Base-by-base conservation (phyloP, 208 protist genomes). In the Acanthamoeba divionensis region DNA sequence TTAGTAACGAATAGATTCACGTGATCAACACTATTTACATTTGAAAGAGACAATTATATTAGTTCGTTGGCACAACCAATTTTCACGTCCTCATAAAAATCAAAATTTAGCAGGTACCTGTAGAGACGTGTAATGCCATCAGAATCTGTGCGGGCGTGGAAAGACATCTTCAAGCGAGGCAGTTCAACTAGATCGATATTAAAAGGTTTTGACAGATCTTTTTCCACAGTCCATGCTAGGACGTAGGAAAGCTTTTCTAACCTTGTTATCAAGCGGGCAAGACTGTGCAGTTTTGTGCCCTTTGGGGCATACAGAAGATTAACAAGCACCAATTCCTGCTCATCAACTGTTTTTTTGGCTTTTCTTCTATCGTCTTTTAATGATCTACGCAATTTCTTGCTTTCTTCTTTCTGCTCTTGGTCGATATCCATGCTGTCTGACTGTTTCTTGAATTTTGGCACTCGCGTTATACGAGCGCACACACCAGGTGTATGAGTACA, bases 181-280 rank as follows among this genome's bases (percentile, higher is more conserved):
- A 98, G 91, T 91, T 98, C 96, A 41, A 98, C 94, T 6, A 90
- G 50, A 33, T 90, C 92, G 2, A 98, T 91, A 21, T 90, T 80
- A n/a, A 55, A 12, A 18, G 73, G 55, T 7, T 45, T 44, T 29
- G 6, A 55, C 2, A 91, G 9, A n/a, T 12, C 33, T 57, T 79
- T 50, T 45, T 13, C 48, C 36, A 24, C 38, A 9, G 93, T 95
- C 97, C 97, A 98, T 3, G 95, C 93, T 13, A 97, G 80, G 50
- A 97, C 95, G 91, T 98, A 95, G 8, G 95, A 97, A 54, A 94
- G 93, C 75, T 97, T 94, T 69, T 98, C 97, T 44, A 97, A 26
- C 2, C 91, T 79, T 73, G 93, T 65, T 77, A 97, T 86, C 66
- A 96, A 77, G 18, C 9, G 0, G 12, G 90, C 91, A 13, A 95